phyloP scores from a whole-genome alignment of 169 alveolate species.

The Toxoplasma gondii region DNA sequence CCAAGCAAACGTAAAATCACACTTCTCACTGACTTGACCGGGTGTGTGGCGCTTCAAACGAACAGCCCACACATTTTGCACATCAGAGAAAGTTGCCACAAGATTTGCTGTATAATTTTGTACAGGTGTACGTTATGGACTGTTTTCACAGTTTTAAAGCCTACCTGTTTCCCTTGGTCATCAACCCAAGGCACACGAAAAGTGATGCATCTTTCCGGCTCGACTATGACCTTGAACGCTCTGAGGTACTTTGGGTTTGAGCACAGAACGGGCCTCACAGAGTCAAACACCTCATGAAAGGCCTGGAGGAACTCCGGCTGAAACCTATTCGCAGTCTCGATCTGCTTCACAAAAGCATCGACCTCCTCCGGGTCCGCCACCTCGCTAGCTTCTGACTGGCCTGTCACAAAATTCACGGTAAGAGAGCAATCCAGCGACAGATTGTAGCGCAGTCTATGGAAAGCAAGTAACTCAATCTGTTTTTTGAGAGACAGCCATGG shows the following conservation, averaged over 20 bases:
- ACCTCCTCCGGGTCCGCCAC: not conserved
- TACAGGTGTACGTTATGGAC: too few species aligned
- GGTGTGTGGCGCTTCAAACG: too few species aligned
- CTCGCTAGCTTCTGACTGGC: not conserved
- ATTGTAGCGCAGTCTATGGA: not conserved
- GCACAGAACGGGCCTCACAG: slow-evolving; percentile 72
- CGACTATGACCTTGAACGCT: slow-evolving; percentile 76
- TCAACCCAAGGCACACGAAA: slow-evolving; percentile 83
- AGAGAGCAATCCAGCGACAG: not conserved
- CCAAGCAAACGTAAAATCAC: too few species aligned
- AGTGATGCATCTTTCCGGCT: slow-evolving; percentile 80
- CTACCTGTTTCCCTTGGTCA: slow-evolving; percentile 76
- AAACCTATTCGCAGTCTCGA: slow-evolving; percentile 21
- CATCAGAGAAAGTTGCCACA: too few species aligned
- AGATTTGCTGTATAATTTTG: too few species aligned
- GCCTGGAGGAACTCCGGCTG: slow-evolving; percentile 71
- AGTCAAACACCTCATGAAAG: slow-evolving; percentile 41
- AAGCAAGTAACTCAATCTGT: too few species aligned
- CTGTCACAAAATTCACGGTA: not conserved
- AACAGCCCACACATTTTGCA: too few species aligned
- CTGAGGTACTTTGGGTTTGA: slow-evolving; percentile 77
- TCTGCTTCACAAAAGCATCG: slow-evolving; percentile 8
- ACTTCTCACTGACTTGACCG: too few species aligned
- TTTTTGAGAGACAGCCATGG: too few species aligned
- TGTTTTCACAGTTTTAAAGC: slow-evolving; percentile 1